phyloP scores from a whole-genome alignment of 768 basidiomycete genomes.

The Phlebiopsis gigantea region DNA sequence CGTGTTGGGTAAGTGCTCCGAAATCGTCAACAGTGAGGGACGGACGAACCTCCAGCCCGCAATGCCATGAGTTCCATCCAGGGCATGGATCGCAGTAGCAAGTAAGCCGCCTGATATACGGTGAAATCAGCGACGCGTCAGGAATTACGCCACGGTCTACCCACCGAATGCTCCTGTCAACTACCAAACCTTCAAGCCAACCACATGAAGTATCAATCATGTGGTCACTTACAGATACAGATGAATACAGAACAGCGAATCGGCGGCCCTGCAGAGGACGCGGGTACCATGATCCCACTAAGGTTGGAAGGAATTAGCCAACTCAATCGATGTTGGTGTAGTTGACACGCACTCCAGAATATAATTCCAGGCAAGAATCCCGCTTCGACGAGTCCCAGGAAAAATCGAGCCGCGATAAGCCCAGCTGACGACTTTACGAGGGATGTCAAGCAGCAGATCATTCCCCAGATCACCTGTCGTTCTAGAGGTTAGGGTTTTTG shows the following conservation, averaged over 20 bases:
- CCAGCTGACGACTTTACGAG: constrained; percentile 23
- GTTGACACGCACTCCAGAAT: constrained; percentile 25
- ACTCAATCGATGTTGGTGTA: background rate
- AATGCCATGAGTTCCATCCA: constrained; percentile 33
- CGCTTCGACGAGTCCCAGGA: constrained; percentile 33
- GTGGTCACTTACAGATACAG: constrained; percentile 19
- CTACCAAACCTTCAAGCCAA: constrained; percentile 4
- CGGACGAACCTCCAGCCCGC: constrained; percentile 30
- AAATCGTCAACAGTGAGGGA: background rate
- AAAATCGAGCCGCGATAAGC: constrained; percentile 36
- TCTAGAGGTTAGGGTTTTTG: background rate
- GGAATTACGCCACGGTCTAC: constrained; percentile 16
- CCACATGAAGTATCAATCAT: background rate
- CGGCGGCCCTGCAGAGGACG: constrained; percentile 20
- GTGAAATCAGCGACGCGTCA: background rate
- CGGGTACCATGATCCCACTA: constrained; percentile 40
- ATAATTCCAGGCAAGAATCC: constrained; percentile 35
- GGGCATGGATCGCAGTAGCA: constrained; percentile 33
- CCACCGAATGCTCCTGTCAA: constrained; percentile 32
- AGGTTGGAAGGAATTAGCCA: background rate
- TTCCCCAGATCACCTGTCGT: constrained; percentile 28
- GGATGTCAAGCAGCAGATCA: constrained; percentile 25
- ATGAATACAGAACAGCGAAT: constrained; percentile 25
- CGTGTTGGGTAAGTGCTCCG: constrained; percentile 9
- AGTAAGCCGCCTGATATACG: constrained; percentile 22